These are phyloP conservation scores for Agrocybe chaxingu DNA, from an alignment of 768 basidiomycete genomes.

Conservation along the genomic window DNA sequence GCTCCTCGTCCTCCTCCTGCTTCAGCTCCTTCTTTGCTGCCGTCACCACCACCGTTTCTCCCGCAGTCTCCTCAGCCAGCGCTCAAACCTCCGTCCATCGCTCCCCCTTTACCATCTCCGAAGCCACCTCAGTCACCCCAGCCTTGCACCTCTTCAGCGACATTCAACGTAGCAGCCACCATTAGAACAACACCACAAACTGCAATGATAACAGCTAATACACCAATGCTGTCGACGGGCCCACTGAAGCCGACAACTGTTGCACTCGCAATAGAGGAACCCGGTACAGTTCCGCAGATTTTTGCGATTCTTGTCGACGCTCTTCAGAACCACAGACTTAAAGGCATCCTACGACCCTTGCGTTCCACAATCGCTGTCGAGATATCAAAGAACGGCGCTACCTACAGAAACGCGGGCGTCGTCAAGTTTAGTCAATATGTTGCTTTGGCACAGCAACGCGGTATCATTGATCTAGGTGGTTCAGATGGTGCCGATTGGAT, in stretches of 20 bases:
- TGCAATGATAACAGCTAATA: too few species aligned
- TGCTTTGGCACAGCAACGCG: slow-evolving; percentile 31
- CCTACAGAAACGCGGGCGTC: slow-evolving; percentile 39
- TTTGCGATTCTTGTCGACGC: slow-evolving; percentile 33
- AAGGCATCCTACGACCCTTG: slow-evolving; percentile 27
- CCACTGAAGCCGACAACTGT: too few species aligned
- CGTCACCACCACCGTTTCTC: background rate
- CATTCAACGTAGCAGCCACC: too few species aligned
- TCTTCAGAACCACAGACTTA: slow-evolving; percentile 27
- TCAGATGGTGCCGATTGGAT: slow-evolving; percentile 36
- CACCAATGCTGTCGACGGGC: too few species aligned
- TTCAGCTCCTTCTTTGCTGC: background rate
- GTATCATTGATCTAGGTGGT: slow-evolving; percentile 40
- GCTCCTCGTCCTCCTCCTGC: background rate
- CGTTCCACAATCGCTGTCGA: slow-evolving; percentile 35
- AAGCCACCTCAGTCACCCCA: too few species aligned
- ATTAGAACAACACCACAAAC: too few species aligned
- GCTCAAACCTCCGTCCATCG: background rate
- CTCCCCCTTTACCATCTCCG: background rate
- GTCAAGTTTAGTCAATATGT: slow-evolving; percentile 40
- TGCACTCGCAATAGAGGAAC: too few species aligned
- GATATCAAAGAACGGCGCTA: slow-evolving; percentile 22
- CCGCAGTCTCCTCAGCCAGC: background rate
- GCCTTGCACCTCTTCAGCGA: too few species aligned
- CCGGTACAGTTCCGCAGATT: slow-evolving; percentile 6